Base-by-base conservation (phyloP, 441 rosid species). In the Aquilaria agallochum region DNA sequence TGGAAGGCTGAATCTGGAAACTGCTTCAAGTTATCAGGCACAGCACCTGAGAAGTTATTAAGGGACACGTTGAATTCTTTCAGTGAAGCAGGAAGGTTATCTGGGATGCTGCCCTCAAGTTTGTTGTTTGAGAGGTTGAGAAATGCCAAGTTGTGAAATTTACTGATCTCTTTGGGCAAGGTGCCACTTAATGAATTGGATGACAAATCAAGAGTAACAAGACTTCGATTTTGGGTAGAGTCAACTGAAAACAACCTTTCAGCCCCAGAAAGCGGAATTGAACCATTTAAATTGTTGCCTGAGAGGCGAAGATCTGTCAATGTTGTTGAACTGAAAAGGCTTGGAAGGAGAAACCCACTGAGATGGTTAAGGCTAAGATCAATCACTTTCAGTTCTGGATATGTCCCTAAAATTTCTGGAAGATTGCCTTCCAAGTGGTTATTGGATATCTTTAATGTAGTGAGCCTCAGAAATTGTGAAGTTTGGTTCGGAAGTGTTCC, bases 1-100 rank as follows among this genome's bases (percentile, higher is more conserved):
- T 80, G 86, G 70, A 83, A 84, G 9, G 88, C 70, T n/a, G 89
- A 75, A 63, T 78, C 88, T 49, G 93, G 86, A 80, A 84, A 87
- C 36, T 71, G 60, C 72, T 72, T 64, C 58, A 87, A 68, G 70
- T 74, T 80, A 50, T 61, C 70, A 1, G 93, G 93, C 14, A 87
- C 65, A 27, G 56, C 60, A 56, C 93, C 93, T 44, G 93, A 82
- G 58, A 87, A 73, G 68, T 87, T 84, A 73, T 87, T 87, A 65
- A 67, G 72, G 55, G 85, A 84, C 50, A 84, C 82, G 70, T 64
- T 69, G 69, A 87, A 69, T 55, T 70, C 78, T 65, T 69, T 71
- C 71, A 87, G 65, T 59, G 68, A 68, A 30, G 66, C 74, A 42
- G 93, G 76, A 62, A 87, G 79, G 67, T 63, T 76, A 60, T 74